Evolutionary conservation across 1,139 yeast species (phyloP).

Genomic region (Insectozyma bohioensis): DNA sequence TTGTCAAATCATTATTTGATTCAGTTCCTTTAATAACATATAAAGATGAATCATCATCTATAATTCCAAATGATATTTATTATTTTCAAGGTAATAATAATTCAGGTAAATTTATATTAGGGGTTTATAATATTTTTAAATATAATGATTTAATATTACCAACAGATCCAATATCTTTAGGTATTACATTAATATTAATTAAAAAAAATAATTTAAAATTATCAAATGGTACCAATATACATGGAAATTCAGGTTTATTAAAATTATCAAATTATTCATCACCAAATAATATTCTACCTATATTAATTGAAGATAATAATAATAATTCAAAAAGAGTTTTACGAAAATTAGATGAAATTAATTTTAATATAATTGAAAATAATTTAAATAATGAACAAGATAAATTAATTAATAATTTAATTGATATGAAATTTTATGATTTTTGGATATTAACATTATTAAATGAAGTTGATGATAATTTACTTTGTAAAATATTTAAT

Average conservation of each 20-base stretch:
- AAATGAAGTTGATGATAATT: conserved; percentile 16
- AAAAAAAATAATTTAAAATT: conserved; percentile 33
- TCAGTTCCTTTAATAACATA: conserved; percentile 45
- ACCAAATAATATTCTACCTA: conserved; percentile 42
- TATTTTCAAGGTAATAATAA: conserved; percentile 15
- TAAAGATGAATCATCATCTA: conserved; percentile 26
- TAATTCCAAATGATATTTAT: conserved; percentile 18
- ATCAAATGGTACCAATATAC: conserved; percentile 19
- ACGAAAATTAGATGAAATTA: conserved; percentile 18
- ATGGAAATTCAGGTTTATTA: conserved; percentile 20
- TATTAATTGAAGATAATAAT: conserved; percentile 40
- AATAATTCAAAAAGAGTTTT: conserved; percentile 28
- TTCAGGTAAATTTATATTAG: conserved; percentile 30
- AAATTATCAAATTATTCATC: conserved; percentile 40
- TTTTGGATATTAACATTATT: conserved; percentile 37
- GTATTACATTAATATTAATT: conserved; percentile 32
- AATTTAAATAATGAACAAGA: conserved; percentile 7
- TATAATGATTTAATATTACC: conserved; percentile 26
- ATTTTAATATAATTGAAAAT: conserved; percentile 8
- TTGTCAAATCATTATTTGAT: conserved; percentile 46
- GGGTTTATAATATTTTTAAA: conserved; percentile 38
- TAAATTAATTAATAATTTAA: conserved; percentile 26
- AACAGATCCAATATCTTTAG: conserved; percentile 46
- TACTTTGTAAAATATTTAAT: conserved; percentile 20
- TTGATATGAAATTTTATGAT: conserved; percentile 42